These are phyloP conservation scores for Athelia sp. DNA, from an alignment of 1,284 basidiomycete genomes.

Conservation along the genomic window DNA sequence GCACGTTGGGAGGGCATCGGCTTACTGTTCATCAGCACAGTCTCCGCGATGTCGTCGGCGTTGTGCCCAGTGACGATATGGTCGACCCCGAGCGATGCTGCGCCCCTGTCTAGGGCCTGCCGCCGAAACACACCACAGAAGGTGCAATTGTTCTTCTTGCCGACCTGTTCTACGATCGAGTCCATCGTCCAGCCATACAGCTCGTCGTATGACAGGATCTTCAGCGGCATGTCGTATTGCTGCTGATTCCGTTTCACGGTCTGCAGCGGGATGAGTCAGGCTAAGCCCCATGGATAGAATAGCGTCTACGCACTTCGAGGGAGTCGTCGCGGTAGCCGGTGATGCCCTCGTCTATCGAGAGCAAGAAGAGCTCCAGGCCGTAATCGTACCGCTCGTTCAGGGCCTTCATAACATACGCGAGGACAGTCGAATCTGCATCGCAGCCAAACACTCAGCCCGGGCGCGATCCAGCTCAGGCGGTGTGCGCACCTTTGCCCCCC, in stretches of 20 bases:
- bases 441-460: slow-evolving; percentile 4
- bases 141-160: slow-evolving; percentile 98
- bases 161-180: slow-evolving; percentile 87
- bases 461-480: neutral
- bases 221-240: slow-evolving; percentile 93
- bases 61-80: slow-evolving; percentile 99
- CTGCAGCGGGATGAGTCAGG: slow-evolving; percentile 34
- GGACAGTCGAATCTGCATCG: slow-evolving; percentile 86
- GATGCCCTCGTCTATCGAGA: slow-evolving; percentile 99
- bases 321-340: slow-evolving; percentile 98
- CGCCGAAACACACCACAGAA: slow-evolving; percentile 98
- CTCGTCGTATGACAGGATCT: slow-evolving; percentile 94
- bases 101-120: slow-evolving; percentile 94
- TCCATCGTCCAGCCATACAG: slow-evolving; percentile 99
- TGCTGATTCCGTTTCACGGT: slow-evolving; percentile 97
- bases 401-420: slow-evolving; percentile 95
- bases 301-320: slow-evolving; percentile 60
- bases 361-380: slow-evolving; percentile 85
- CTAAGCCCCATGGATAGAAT: slow-evolving; percentile 6
- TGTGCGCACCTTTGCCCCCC: slow-evolving; percentile 83
- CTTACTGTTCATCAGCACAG: slow-evolving; percentile 97
- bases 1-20: neutral
- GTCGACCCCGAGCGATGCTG: slow-evolving; percentile 84
- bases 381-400: slow-evolving; percentile 94
- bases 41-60: slow-evolving; percentile 98